Evolutionary conservation across 345 rosid genomes (phyloP).

Genomic region (Populus simonii): DNA sequence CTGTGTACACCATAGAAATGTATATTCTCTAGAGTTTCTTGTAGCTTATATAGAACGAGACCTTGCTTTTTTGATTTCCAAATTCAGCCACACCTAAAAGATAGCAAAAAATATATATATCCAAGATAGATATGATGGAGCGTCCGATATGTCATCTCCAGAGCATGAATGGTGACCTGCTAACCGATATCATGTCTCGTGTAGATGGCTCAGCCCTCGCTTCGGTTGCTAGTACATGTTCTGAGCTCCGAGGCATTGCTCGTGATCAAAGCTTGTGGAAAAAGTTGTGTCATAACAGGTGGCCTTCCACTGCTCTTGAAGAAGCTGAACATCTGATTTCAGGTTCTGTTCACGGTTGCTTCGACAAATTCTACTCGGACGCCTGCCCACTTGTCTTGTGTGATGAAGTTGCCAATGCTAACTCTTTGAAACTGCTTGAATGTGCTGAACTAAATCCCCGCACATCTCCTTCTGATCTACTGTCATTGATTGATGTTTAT

Average conservation of each 20-base stretch:
- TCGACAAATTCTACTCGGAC: constrained; percentile 31
- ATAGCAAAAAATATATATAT: not conserved
- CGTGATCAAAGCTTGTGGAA: constrained; percentile 25
- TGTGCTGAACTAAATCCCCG: too few species aligned
- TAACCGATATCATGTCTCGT: constrained; percentile 23
- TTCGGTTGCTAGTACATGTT: constrained; percentile 32
- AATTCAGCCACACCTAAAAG: not conserved
- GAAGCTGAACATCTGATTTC: constrained; percentile 13
- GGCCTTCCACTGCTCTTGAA: constrained; percentile 39
- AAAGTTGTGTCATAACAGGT: constrained; percentile 26
- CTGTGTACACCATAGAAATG: too few species aligned
- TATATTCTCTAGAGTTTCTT: too few species aligned
- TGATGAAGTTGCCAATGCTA: not conserved
- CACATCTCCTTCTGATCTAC: constrained; percentile 24
- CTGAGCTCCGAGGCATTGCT: constrained; percentile 21
- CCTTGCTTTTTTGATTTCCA: too few species aligned
- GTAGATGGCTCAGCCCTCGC: constrained; percentile 37
- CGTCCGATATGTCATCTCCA: constrained; percentile 7
- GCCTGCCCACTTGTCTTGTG: constrained; percentile 25
- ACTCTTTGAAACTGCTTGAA: not conserved
- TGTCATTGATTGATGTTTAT: constrained; percentile 33
- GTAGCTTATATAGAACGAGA: too few species aligned
- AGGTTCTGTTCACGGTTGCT: not conserved
- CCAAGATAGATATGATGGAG: constrained; percentile 2
- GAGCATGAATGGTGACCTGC: constrained; percentile 23